phyloP scores from a whole-genome alignment of 192 early-diverging fungal genomes.

The Backusella westeae region DNA sequence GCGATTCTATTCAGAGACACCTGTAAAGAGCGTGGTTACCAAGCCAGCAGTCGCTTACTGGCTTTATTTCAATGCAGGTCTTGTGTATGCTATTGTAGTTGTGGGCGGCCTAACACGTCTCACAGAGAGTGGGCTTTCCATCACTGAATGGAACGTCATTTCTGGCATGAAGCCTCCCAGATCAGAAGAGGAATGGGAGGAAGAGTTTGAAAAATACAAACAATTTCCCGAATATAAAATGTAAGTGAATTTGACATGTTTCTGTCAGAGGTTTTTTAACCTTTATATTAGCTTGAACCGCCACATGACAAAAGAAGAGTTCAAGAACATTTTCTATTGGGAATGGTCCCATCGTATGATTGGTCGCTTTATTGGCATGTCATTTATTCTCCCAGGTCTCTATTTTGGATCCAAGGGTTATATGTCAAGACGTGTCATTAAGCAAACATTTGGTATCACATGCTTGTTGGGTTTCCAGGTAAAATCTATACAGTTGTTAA shows the following conservation, averaged over 20 bases:
- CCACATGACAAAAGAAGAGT: conserved; percentile 85
- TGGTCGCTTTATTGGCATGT: conserved; percentile 88
- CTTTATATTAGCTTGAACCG: conserved; percentile 69
- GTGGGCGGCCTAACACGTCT: conserved; percentile 94
- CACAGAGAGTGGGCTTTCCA: conserved; percentile 96
- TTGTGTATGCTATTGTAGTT: conserved; percentile 92
- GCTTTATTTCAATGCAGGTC: conserved; percentile 83
- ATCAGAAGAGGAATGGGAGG: conserved; percentile 82
- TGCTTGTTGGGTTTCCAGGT: conserved; percentile 72
- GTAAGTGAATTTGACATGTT: conserved; percentile 41
- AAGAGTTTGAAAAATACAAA: conserved; percentile 98
- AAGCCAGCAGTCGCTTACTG: conserved; percentile 85
- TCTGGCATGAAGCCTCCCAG: conserved; percentile 89
- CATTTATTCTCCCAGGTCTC: conserved; percentile 82
- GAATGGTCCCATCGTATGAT: conserved; percentile 97
- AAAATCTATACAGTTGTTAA: neutral
- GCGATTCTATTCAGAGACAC: neutral
- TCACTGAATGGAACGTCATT: conserved; percentile 96
- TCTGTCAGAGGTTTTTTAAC: neutral
- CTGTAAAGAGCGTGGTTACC: neutral
- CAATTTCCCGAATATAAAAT: conserved; percentile 96
- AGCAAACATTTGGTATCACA: conserved; percentile 60
- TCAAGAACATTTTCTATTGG: conserved; percentile 97
- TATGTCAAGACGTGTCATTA: conserved; percentile 65
- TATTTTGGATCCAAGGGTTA: conserved; percentile 83